A percentile compares a stretch with the other conserved stretches of the same genome.
Evolutionary conservation across 2,329 filamentous ascomycete genomes (phyloP).

Genomic region (Nemania serpens): DNA sequence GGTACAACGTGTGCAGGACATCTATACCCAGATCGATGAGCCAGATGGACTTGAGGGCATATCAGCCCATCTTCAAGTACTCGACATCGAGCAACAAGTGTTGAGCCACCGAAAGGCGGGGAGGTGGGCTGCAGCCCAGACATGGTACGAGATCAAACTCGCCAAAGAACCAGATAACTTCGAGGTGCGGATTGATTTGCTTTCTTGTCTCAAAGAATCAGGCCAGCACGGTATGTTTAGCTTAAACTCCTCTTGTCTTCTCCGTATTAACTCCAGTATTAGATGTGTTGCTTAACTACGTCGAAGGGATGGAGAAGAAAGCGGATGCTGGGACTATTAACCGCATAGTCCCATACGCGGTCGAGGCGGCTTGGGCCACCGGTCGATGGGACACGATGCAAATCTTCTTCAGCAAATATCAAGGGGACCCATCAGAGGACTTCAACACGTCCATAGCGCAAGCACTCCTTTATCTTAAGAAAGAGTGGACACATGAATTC

Average conservation of each 20-base stretch:
- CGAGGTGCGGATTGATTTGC: conserved; percentile 79
- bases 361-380: conserved; percentile 91
- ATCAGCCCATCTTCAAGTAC: conserved; percentile 79
- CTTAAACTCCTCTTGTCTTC: background rate
- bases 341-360: conserved; percentile 77
- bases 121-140: conserved; percentile 91
- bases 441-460: conserved; percentile 84
- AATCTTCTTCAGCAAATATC: conserved; percentile 64
- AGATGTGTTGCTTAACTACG: conserved; percentile 86
- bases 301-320: conserved; percentile 70
- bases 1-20: conserved; percentile 81
- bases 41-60: conserved; percentile 96
- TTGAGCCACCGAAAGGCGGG: conserved; percentile 92
- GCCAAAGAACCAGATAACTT: conserved; percentile 76
- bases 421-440: conserved; percentile 60
- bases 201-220: conserved; percentile 91
- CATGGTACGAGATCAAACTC: conserved; percentile 94
- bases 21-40: conserved; percentile 97
- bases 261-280: conserved; percentile 31
- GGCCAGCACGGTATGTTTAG: conserved; percentile 79
- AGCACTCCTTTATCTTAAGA: conserved; percentile 64
- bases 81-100: conserved; percentile 94
- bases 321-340: conserved; percentile 56
- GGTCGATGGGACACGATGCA: conserved; percentile 78
- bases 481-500: conserved; percentile 57